These are phyloP conservation scores for Daedaleopsis nitida DNA, from an alignment of 768 basidiomycete genomes.

Conservation along the genomic window DNA sequence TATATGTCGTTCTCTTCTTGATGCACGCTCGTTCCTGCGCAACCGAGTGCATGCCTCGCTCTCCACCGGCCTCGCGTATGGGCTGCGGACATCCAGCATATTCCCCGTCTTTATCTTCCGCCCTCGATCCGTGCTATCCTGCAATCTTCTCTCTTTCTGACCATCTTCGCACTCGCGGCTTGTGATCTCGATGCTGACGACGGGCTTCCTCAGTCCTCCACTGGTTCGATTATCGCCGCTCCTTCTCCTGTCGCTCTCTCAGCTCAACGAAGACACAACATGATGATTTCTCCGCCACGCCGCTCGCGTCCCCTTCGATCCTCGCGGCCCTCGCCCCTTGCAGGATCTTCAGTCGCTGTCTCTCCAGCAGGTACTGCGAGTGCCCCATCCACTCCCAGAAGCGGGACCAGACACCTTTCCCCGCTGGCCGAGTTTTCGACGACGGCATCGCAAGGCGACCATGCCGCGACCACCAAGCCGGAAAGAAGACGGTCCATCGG, in stretches of 20 bases:
- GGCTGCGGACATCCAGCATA: too few species aligned
- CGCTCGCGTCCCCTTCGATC: conserved; percentile 27
- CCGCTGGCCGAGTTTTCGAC: conserved; percentile 14
- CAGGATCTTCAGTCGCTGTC: conserved; percentile 28
- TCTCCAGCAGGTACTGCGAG: conserved; percentile 17
- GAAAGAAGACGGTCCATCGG: conserved; percentile 14
- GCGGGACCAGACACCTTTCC: conserved; percentile 1
- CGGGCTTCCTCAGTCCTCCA: conserved; percentile 1
- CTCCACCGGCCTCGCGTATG: too few species aligned
- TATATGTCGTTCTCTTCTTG: too few species aligned
- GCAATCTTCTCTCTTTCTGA: not conserved
- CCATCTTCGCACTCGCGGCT: not conserved
- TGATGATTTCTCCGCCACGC: conserved; percentile 16
- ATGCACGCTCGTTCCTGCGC: too few species aligned
- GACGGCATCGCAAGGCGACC: not conserved
- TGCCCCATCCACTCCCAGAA: conserved; percentile 8
- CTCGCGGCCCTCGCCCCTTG: conserved; percentile 28
- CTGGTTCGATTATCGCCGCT: conserved; percentile 10
- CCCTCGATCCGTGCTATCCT: too few species aligned
- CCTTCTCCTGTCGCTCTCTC: conserved; percentile 12
- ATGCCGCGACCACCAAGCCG: conserved; percentile 1
- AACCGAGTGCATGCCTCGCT: too few species aligned
- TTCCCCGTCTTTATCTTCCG: too few species aligned
- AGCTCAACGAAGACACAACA: conserved; percentile 14
- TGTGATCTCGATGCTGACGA: not conserved